Evolutionary conservation across 1,284 basidiomycete species (phyloP).

Genomic region (Ceratobasidium sp.): DNA sequence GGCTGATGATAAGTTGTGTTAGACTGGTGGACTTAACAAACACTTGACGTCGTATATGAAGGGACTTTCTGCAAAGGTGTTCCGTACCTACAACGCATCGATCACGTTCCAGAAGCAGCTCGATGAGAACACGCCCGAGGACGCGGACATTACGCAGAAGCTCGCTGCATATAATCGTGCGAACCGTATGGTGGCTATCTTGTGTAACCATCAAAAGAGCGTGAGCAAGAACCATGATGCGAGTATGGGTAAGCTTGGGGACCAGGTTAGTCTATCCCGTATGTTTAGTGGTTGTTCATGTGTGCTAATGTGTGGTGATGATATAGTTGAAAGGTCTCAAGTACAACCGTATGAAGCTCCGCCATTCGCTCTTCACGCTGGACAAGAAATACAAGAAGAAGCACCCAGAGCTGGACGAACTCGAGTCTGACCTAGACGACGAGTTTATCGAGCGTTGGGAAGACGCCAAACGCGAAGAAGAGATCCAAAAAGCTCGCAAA

Average conservation of each 20-base stretch:
- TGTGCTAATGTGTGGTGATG: slow-evolving; percentile 33
- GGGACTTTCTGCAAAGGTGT: slow-evolving; percentile 96
- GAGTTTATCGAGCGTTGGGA: slow-evolving; percentile 91
- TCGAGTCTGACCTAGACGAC: slow-evolving; percentile 94
- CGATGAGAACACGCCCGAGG: slow-evolving; percentile 78
- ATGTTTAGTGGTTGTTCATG: too few species aligned
- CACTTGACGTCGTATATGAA: slow-evolving; percentile 94
- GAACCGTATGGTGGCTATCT: slow-evolving; percentile 93
- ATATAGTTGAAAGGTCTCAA: slow-evolving; percentile 80
- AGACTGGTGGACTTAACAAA: slow-evolving; percentile 91
- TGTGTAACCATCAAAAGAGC: slow-evolving; percentile 97
- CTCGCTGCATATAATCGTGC: slow-evolving; percentile 95
- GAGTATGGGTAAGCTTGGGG: slow-evolving; percentile 91
- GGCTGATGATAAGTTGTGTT: too few species aligned
- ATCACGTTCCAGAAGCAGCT: slow-evolving; percentile 93
- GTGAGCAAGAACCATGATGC: slow-evolving; percentile 92
- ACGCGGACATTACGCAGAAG: slow-evolving; percentile 89
- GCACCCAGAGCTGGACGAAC: slow-evolving; percentile 76
- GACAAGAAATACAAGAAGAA: slow-evolving; percentile 88
- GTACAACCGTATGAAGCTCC: slow-evolving; percentile 94
- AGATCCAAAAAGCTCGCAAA: slow-evolving; percentile 89
- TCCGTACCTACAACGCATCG: slow-evolving; percentile 99
- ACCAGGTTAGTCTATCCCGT: slow-evolving; percentile 80
- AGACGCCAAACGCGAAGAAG: slow-evolving; percentile 80
- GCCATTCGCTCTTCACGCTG: slow-evolving; percentile 81